These are phyloP conservation scores for Sistotremastrum niveocremeum DNA, from an alignment of 768 basidiomycete genomes.

Conservation along the genomic window DNA sequence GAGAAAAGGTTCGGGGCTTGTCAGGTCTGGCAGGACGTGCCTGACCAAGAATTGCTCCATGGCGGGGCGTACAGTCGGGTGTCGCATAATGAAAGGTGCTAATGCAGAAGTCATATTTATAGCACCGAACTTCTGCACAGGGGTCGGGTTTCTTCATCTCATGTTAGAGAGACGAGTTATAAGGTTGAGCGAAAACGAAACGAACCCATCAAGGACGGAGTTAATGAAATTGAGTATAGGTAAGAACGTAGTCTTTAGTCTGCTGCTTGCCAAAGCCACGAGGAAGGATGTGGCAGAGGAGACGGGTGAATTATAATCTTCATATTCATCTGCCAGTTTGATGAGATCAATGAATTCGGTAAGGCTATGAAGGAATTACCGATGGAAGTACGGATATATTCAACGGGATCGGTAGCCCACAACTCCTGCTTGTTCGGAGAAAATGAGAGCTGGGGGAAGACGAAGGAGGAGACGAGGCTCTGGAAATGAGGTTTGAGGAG, in stretches of 20 bases:
- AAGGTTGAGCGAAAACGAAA: constrained; percentile 5
- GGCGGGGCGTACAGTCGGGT: constrained; percentile 61
- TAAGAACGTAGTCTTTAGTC: constrained; percentile 73
- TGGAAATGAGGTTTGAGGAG: constrained; percentile 78
- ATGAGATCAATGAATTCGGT: background rate
- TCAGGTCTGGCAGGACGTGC: constrained; percentile 64
- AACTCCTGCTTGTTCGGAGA: constrained; percentile 48
- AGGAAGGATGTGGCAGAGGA: constrained; percentile 73
- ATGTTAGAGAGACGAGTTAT: background rate
- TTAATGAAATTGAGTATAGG: constrained; percentile 72
- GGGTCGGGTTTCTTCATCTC: constrained; percentile 11
- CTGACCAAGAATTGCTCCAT: constrained; percentile 69
- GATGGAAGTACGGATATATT: constrained; percentile 63
- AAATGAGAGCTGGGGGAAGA: constrained; percentile 81
- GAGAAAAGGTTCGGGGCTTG: constrained; percentile 53
- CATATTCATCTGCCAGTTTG: constrained; percentile 56
- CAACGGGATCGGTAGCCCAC: constrained; percentile 75
- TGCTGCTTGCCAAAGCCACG: constrained; percentile 59
- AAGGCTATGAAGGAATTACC: constrained; percentile 29
- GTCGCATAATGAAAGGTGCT: constrained; percentile 69
- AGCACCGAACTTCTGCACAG: constrained; percentile 70
- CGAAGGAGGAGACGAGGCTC: constrained; percentile 62
- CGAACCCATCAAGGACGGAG: constrained; percentile 51
- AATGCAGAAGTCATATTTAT: constrained; percentile 71
- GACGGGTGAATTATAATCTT: constrained; percentile 62